Evolutionary conservation across 2,329 filamentous ascomycete species (phyloP), one percentile per base, ranked within the genome.

Genomic region (Clonostachys sp.): DNA sequence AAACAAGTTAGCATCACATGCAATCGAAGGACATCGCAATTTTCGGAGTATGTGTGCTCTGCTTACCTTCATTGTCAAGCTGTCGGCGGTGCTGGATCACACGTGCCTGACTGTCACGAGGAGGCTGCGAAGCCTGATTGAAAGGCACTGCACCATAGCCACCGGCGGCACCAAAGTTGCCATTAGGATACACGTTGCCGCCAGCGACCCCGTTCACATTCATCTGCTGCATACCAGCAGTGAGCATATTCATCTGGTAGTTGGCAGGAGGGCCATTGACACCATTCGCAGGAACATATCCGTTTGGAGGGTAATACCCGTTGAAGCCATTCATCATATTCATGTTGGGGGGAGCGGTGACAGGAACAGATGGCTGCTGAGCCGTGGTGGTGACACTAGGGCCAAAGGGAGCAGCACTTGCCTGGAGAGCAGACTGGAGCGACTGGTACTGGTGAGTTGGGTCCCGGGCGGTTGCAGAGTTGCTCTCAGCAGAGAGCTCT

Each of bases 341-440:
- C 57, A 57, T 36, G 59, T 55, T 40, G 12, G 36, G 36, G 12
- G 36, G 36, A 8, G 14, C 14, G 36, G 14, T 39, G 36, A 39
- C 36, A 12, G 36, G 36, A 39, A 18, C 36, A 39, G 36, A 39
- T n/a, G 36, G 36, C 36, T n/a, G 14, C 36, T 39, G 36, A n/a
- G 36, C 36, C 38, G 58, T 50, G 13, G 59, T 55, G 17, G 63
- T 58, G 45, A 60, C 57, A 47, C 79, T 69, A 12, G 89, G 86
- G 8, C 87, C 89, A 61, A 95, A 96, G 1, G 90, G 79, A 42
- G 87, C 74, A 47, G 89, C 89, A 62, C 79, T 91, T 42, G 85
- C 86, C 57, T 96, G 91, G 36, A 96, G 75, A 42, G 81, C 82
- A 42, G 89, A 89, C 49, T 84, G 79, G 50, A 86, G 77, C 1